phyloP scores from a whole-genome alignment of 2,329 filamentous ascomycete species.

The Hirsutella rhossiliensis region DNA sequence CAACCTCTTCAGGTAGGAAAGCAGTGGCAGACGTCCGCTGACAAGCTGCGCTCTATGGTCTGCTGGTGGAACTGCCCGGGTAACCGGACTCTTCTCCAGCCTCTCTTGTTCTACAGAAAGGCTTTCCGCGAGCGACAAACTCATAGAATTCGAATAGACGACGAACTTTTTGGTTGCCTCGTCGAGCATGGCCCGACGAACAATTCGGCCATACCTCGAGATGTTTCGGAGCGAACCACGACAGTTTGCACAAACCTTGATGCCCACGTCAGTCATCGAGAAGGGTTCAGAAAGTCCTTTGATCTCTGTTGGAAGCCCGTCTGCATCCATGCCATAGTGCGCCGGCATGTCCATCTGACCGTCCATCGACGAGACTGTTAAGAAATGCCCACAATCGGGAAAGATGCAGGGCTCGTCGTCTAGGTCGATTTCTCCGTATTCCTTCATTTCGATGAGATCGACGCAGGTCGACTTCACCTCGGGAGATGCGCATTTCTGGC shows the following conservation, averaged over 20 bases:
- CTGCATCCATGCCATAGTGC: constrained; percentile 31
- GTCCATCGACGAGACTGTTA: constrained; percentile 49
- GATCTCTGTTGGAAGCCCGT: constrained; percentile 20
- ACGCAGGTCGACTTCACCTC: constrained; percentile 34
- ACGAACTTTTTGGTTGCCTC: constrained; percentile 54
- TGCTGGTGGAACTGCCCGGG: not conserved
- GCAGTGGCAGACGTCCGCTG: not conserved
- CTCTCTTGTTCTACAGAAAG: constrained; percentile 5
- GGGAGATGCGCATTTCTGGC: constrained; percentile 40
- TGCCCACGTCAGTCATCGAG: constrained; percentile 25
- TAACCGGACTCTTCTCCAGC: not conserved
- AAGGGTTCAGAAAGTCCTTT: constrained; percentile 31
- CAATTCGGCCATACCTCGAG: constrained; percentile 48
- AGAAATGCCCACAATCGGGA: constrained; percentile 50
- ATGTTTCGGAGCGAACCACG: constrained; percentile 45
- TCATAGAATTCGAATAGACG: constrained; percentile 30
- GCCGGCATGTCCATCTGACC: constrained; percentile 41
- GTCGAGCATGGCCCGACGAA: constrained; percentile 47
- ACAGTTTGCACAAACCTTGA: constrained; percentile 47
- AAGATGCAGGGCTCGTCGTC: constrained; percentile 50
- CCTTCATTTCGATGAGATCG: constrained; percentile 41
- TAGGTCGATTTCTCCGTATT: constrained; percentile 46
- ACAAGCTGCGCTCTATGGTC: not conserved
- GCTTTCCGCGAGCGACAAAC: constrained; percentile 3
- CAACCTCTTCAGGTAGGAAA: not conserved